These are phyloP conservation scores for Sanguinoderma infundibulare DNA, from an alignment of 1,284 basidiomycete genomes.

Conservation along the genomic window DNA sequence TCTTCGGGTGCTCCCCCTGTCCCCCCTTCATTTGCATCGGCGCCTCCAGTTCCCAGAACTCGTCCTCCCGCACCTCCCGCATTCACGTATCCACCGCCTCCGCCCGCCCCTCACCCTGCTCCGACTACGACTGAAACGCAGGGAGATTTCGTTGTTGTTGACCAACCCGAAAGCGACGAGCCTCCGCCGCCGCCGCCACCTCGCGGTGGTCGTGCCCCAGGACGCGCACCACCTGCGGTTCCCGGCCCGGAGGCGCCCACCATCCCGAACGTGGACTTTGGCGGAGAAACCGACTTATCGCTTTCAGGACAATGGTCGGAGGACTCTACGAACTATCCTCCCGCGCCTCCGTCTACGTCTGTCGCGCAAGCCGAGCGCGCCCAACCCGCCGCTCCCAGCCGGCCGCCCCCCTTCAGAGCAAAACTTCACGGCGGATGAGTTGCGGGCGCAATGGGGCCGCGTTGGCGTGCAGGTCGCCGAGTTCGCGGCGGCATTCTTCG, in stretches of 20 bases:
- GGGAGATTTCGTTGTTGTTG: conserved; percentile 30
- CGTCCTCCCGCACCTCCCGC: conserved; percentile 20
- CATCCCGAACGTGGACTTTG: conserved; percentile 40
- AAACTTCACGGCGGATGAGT: conserved; percentile 58
- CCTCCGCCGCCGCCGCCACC: conserved; percentile 52
- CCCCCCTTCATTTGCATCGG: conserved; percentile 22
- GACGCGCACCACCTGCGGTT: conserved; percentile 37
- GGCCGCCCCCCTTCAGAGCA: conserved; percentile 32
- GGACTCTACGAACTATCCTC: conserved; percentile 46
- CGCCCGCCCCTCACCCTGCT: conserved; percentile 36
- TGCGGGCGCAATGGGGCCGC: conserved; percentile 71
- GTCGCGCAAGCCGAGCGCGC: conserved; percentile 3
- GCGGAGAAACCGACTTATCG: conserved; percentile 43
- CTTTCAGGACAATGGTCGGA: conserved; percentile 49
- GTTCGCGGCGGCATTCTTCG: conserved; percentile 66
- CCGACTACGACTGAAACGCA: conserved; percentile 46
- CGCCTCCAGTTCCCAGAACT: conserved; percentile 17
- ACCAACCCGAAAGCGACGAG: conserved; percentile 31
- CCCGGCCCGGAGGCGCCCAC: conserved; percentile 15
- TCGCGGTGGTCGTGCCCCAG: conserved; percentile 42
- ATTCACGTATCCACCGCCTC: conserved; percentile 28
- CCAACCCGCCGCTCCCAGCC: conserved; percentile 8
- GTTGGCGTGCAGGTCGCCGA: conserved; percentile 80
- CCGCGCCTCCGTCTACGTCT: conserved; percentile 21
- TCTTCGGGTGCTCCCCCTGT: conserved; percentile 27